These are phyloP conservation scores for Rugosomyces carneus DNA, from an alignment of 1,284 basidiomycete species.

Conservation along the genomic window DNA sequence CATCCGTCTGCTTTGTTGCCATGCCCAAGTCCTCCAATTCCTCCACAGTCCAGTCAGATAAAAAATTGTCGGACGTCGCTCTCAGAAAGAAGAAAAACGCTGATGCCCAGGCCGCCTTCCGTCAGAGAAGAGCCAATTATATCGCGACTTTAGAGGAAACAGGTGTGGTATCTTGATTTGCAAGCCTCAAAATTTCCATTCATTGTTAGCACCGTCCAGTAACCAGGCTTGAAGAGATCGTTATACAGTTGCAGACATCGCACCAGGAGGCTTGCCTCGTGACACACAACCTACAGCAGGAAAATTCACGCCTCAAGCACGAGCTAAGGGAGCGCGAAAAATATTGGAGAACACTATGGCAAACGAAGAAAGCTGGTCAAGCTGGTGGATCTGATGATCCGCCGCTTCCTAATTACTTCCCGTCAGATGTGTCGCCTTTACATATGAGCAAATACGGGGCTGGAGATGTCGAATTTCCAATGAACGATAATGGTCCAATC, in stretches of 20 bases:
- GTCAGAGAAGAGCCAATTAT: constrained; percentile 71
- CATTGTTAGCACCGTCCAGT: constrained; percentile 36
- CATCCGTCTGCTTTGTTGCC: constrained; percentile 26
- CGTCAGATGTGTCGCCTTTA: constrained; percentile 24
- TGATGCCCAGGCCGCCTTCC: constrained; percentile 70
- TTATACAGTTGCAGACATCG: constrained; percentile 75
- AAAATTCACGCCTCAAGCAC: constrained; percentile 56
- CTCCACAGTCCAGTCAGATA: constrained; percentile 28
- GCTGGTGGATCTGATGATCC: constrained; percentile 52
- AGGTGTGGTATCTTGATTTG: constrained; percentile 38
- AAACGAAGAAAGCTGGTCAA: constrained; percentile 47
- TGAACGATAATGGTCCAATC: constrained; percentile 38
- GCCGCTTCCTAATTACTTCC: constrained; percentile 41
- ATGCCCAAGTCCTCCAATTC: constrained; percentile 44
- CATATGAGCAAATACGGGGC: constrained; percentile 34
- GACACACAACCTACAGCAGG: constrained; percentile 50
- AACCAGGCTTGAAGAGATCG: constrained; percentile 73
- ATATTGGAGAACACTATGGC: constrained; percentile 62
- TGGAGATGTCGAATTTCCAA: constrained; percentile 36
- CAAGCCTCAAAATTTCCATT: constrained; percentile 13
- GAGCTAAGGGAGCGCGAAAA: constrained; percentile 67
- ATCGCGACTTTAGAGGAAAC: constrained; percentile 85
- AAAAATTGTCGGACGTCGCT: constrained; percentile 50
- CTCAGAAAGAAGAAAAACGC: constrained; percentile 82
- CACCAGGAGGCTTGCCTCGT: constrained; percentile 62